phyloP scores from a whole-genome alignment of 106 monocot genomes.

The Allium fistulosum region DNA sequence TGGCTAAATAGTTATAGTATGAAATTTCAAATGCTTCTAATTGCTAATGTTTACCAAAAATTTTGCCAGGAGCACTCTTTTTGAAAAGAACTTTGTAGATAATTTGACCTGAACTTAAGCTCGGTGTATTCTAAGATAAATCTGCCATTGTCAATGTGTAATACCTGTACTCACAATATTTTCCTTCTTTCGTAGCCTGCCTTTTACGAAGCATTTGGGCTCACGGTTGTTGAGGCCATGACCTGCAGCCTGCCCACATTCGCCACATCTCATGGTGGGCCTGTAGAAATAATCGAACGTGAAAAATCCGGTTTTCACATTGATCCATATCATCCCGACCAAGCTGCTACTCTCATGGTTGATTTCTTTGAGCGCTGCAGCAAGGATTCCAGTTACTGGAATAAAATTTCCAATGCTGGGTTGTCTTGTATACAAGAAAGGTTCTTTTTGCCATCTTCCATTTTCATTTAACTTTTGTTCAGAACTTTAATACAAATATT shows the following conservation, averaged over 20 bases:
- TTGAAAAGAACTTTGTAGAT: too few relatives aligned
- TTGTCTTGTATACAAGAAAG: constrained; percentile 65
- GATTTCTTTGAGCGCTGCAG: constrained; percentile 74
- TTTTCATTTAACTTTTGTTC: too few relatives aligned
- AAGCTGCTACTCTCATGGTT: constrained; percentile 42
- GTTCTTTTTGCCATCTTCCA: constrained; percentile 13
- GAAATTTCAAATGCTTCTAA: too few relatives aligned
- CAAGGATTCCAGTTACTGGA: constrained; percentile 53
- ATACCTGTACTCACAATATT: too few relatives aligned
- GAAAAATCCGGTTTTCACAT: constrained; percentile 86
- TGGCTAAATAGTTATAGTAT: too few relatives aligned
- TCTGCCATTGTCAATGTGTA: too few relatives aligned
- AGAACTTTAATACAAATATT: background rate
- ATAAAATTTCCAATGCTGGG: constrained; percentile 47
- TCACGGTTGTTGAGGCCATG: constrained; percentile 94
- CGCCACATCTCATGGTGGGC: constrained; percentile 86
- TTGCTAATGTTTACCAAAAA: too few relatives aligned
- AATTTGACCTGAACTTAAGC: too few relatives aligned
- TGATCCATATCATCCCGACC: constrained; percentile 83
- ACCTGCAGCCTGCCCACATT: constrained; percentile 90
- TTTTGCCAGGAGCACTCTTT: too few relatives aligned
- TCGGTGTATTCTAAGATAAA: too few relatives aligned
- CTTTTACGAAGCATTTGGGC: constrained; percentile 91
- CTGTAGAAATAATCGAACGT: constrained; percentile 90
- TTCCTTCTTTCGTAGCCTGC: constrained; percentile 53